Base-by-base conservation (phyloP, 805 yeast species). In the Lachancea nothofagi region DNA sequence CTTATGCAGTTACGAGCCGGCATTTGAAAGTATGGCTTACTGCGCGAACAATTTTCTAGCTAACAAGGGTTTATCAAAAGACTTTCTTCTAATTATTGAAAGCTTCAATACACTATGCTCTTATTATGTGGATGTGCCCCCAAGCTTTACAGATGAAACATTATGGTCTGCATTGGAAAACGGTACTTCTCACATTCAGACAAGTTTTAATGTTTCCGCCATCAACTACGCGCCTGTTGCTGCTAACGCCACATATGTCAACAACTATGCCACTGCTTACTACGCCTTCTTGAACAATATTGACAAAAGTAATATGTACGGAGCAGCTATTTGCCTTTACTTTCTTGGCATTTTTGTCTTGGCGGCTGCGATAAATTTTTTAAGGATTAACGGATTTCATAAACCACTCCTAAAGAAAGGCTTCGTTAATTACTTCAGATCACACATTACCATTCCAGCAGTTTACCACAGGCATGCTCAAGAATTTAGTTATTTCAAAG, bases 391-490 rank as follows among this genome's bases (percentile, higher is more conserved):
- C 7, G 26, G 12, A 8, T 23, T 23, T 7, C 26, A 23, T 7
- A 23, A 23, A 12, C 26, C 26, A 12, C 12, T 23, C 10, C 26
- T 23, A 7, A 23, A 23, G 26, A 23, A 23, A 7, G 12, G 12
- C 7, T 23, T 8, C 26, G 7, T 7, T 7, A 23, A 23, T 12
- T 23, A 23, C 26, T 23, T 46, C 5, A 48, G 55, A 38, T 57
- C 53, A 0, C 33, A 41, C 14, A 29, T 46, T 4, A 23, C 47
- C 5, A 23, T 49, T 14, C 57, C 57, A 3, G 42, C 54, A 2
- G 30, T 50, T 12, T 33, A 43, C 5, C 39, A 36, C 1, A 40
- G 34, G 14, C 61, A 56, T 44, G 53, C 57, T 5, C 39, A 42
- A 6, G 45, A 52, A 34, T 39, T 42, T 14, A 42, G 41, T 8